Conservation (phyloP, 148 eudicot genomes). For the Diospyros kaki region DNA sequence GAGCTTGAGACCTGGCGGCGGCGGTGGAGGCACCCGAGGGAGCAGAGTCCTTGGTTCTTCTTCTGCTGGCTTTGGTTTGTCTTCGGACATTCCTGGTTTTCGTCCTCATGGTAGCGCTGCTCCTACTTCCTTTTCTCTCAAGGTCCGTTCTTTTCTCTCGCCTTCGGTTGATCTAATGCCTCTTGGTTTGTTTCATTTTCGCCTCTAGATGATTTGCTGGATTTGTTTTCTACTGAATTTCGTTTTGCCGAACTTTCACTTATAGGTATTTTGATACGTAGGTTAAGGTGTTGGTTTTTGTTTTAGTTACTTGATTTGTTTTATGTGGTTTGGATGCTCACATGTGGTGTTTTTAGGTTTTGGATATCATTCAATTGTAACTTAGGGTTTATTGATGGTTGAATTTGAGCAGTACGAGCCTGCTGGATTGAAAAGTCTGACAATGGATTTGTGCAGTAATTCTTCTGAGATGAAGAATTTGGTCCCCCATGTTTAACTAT, state of each 20-base stretch:
- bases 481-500: too few relatives aligned
- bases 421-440: background rate
- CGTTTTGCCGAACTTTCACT: too few relatives aligned
- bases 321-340: background rate
- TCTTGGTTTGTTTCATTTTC: constrained; percentile 1
- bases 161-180: constrained; percentile 22
- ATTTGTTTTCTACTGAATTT: constrained; percentile 18
- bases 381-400: background rate
- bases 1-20: constrained; percentile 97
- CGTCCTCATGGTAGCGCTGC: constrained; percentile 67
- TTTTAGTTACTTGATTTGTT: background rate
- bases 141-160: constrained; percentile 36
- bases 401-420: background rate
- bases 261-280: background rate
- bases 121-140: constrained; percentile 33
- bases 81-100: constrained; percentile 53
- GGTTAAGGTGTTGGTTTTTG: background rate
- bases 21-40: constrained; percentile 66
- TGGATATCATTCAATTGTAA: background rate
- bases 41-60: constrained; percentile 54
- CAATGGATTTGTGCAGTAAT: too few relatives aligned
- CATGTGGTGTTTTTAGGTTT: background rate
- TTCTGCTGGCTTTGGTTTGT: constrained; percentile 24
- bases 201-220: background rate
- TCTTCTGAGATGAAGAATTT: too few relatives aligned